A percentile compares a stretch with the other conserved stretches of the same genome.
phyloP scores from a whole-genome alignment of 225 moss, liverwort and hornwort genomes.

The Physcomitrellopsis africana region DNA sequence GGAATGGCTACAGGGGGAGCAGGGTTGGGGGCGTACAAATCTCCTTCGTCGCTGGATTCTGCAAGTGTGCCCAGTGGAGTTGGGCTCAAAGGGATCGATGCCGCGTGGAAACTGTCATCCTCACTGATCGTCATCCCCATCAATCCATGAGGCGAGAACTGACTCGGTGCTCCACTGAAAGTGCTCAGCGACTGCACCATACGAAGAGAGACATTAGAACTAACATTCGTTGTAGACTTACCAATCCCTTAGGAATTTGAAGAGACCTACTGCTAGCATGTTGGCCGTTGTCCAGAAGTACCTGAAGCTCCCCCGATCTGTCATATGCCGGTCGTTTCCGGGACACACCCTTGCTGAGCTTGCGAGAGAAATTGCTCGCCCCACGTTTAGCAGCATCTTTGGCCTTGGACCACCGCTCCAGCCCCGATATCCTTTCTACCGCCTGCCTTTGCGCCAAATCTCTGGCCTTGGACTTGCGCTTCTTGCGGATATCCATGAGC shows the following conservation, averaged over 20 bases:
- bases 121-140: constrained; percentile 46
- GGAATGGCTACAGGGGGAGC: constrained; percentile 41
- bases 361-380: constrained; percentile 49
- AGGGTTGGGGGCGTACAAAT: constrained; percentile 62
- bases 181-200: constrained; percentile 30
- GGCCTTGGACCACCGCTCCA: constrained; percentile 81
- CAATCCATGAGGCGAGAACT: constrained; percentile 34
- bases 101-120: constrained; percentile 32
- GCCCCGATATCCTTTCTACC: constrained; percentile 64
- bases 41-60: constrained; percentile 33
- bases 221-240: no score
- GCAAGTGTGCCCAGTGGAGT: constrained; percentile 22
- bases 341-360: constrained; percentile 54
- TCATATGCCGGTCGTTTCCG: constrained; percentile 31
- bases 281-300: not conserved
- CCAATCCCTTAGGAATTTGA: no score
- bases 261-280: no score
- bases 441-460: constrained; percentile 75
- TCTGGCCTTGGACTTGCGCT: constrained; percentile 73
- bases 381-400: constrained; percentile 62
- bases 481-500: constrained; percentile 75
- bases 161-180: constrained; percentile 34
- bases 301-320: constrained; percentile 46
- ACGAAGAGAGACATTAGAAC: no score
- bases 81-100: constrained; percentile 34